Base-by-base conservation (phyloP, 345 rosid species). In the Salix viminalis region DNA sequence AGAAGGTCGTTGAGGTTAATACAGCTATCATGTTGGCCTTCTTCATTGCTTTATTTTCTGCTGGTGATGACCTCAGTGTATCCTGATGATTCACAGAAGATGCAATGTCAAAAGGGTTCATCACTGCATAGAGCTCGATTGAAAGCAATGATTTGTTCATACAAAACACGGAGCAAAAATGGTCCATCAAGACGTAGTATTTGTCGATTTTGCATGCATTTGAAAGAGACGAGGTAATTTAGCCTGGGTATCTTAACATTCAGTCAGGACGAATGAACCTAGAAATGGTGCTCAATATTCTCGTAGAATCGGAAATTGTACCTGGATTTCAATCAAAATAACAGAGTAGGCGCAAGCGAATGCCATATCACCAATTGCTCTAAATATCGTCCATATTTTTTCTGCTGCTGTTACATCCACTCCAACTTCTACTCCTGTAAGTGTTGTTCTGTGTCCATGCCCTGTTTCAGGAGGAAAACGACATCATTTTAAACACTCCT, bases 351-450 rank as follows among this genome's bases (percentile, higher is more conserved):
- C 24, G n/a, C 75, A 77, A 28, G 81, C 77, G 23, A 81, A 77
- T 64, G 78, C 80, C 78, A 74, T 69, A 67, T 81, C 75, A 12
- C 84, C 84, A 0, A 81, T 24, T 61, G 84, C 81, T 52, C 56
- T 34, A 64, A 73, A 81, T 52, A 77, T 77, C 54, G 70, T 69
- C 84, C 80, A 77, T 15, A 67, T 62, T 77, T 77, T 77, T 19
- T 71, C 79, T 28, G 13, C 24, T 7, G 69, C 37, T 39, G 73
- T 71, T 18, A 80, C 39, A 69, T 81, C 77, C 7, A 44, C 32
- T 36, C 84, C 80, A 74, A 73, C 67, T 74, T 77, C 75, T 11
- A 77, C 75, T 62, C 84, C 84, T 2, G 78, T 77, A 39, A 77
- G 21, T 26, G 42, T 62, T 19, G 75, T 69, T 52, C 32, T 69